Conservation (phyloP, 2,329 filamentous ascomycete species). For the Monosporascus cannonballus region DNA sequence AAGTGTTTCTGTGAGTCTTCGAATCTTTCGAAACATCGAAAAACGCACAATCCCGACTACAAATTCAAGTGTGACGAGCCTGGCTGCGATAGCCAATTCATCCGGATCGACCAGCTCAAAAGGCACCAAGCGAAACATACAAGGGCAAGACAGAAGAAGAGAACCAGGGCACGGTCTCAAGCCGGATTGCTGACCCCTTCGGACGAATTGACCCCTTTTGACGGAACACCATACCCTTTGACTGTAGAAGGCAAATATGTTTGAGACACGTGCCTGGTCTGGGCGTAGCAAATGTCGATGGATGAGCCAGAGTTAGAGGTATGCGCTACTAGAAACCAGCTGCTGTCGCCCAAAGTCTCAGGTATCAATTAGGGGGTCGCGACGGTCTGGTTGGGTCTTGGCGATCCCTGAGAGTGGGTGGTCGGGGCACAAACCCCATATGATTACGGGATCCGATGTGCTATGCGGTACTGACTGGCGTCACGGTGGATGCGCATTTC, state of each 20-base stretch:
- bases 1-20: conserved; percentile 60
- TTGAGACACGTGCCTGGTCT: background rate
- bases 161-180: conserved; percentile 6
- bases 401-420: too few relatives aligned
- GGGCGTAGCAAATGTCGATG: background rate
- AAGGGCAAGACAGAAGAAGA: conserved; percentile 24
- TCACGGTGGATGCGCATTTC: too few relatives aligned
- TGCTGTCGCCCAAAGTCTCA: too few relatives aligned
- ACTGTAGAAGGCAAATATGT: background rate
- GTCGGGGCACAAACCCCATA: too few relatives aligned
- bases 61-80: conserved; percentile 40
- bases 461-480: too few relatives aligned
- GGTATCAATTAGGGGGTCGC: too few relatives aligned
- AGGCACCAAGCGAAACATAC: conserved; percentile 37
- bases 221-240: background rate
- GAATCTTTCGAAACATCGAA: conserved; percentile 60
- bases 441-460: too few relatives aligned
- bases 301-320: too few relatives aligned
- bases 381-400: too few relatives aligned
- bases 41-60: conserved; percentile 51
- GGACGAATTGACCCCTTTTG: conserved; percentile 2
- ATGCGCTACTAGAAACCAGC: too few relatives aligned
- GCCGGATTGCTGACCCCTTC: background rate
- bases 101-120: conserved; percentile 54
- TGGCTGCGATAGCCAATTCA: conserved; percentile 51